Evolutionary conservation across 208 protist species (phyloP), one percentile per base, ranked within the genome.

Genomic region (Leishmania turanica): DNA sequence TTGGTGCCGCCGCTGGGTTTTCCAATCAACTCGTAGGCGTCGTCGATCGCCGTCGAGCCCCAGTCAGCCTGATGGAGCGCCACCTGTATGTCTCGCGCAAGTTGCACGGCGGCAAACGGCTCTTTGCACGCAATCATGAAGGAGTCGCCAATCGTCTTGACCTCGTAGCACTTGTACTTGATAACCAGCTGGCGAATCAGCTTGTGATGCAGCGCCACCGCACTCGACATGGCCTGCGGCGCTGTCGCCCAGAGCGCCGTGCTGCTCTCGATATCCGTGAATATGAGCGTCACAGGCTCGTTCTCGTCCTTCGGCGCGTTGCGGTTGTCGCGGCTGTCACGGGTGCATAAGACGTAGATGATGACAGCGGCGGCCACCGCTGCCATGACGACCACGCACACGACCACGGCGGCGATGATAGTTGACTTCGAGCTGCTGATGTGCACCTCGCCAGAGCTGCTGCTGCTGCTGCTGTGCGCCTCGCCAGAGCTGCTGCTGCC

Each of bases 81-180:
- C 40, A 89, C 40, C 81, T 95, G 91, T 13, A 92, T 56, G 47
- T 85, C 79, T 24, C 85, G 71, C 17, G 90, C 88, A 24, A 95
- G 79, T 68, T 91, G 58, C 73, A 96, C 51, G 15, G 85, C 87
- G 24, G 65, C 65, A n/a, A 89, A 78, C 45, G 88, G 49, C 64
- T 90, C 58, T 1, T 45, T 75, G 69, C 81, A 90, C 1, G 91
- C 93, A 75, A 97, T 93, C 78, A 96, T 96, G 79, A 97, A 96
- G 45, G 82, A 87, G 73, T 96, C 92, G 24, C 91, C 93, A 40
- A 94, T 85, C 27, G 84, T 91, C 84, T 96, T 95, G 54, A 96
- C 93, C 79, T 95, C 91, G 68, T 94, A 92, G 66, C 84, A 92
- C 84, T 84, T 86, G 82, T 90, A 79, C 78, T 82, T 86, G 47